phyloP scores from a whole-genome alignment of 163 green algal species.

The Chloroidium sp. region DNA sequence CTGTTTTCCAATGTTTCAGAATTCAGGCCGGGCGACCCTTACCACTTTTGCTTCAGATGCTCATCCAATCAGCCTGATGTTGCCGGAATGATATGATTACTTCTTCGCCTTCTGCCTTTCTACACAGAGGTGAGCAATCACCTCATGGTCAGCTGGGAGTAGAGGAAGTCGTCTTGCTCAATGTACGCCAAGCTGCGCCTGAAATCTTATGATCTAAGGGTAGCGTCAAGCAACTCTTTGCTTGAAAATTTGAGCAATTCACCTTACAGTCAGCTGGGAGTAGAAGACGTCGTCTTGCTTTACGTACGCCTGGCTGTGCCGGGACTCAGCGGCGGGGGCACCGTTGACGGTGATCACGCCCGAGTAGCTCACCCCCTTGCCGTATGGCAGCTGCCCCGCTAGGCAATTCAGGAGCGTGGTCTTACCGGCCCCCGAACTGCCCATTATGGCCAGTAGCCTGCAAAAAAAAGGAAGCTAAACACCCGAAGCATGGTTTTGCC shows the following conservation, averaged over 20 bases:
- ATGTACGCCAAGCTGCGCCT: constrained; percentile 67
- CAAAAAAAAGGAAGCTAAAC: not conserved
- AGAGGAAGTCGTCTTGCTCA: constrained; percentile 93
- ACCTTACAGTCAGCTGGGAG: constrained; percentile 72
- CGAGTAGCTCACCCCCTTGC: constrained; percentile 24
- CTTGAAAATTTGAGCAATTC: not conserved
- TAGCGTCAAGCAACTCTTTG: too few relatives aligned
- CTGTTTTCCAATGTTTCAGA: too few relatives aligned
- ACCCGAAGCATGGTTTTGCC: not conserved
- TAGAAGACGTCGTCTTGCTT: constrained; percentile 95
- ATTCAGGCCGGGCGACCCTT: too few relatives aligned
- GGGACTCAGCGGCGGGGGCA: constrained; percentile 1
- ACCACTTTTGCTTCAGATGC: too few relatives aligned
- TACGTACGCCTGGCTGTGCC: constrained; percentile 68
- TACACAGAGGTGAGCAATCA: not conserved
- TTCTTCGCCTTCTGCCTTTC: too few relatives aligned
- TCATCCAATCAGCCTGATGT: too few relatives aligned
- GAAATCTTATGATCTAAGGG: not conserved
- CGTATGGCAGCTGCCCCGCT: constrained; percentile 53
- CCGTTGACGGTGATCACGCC: constrained; percentile 52
- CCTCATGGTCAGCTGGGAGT: constrained; percentile 74
- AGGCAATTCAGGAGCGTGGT: constrained; percentile 78
- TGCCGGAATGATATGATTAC: too few relatives aligned
- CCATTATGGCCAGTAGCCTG: constrained; percentile 71
- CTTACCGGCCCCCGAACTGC: constrained; percentile 63